Percentiles rank a stretch among this genome's conserved stretches.
These are phyloP conservation scores for Yueomyces sinensis DNA, from an alignment of 805 yeast genomes.

Conservation along the genomic window DNA sequence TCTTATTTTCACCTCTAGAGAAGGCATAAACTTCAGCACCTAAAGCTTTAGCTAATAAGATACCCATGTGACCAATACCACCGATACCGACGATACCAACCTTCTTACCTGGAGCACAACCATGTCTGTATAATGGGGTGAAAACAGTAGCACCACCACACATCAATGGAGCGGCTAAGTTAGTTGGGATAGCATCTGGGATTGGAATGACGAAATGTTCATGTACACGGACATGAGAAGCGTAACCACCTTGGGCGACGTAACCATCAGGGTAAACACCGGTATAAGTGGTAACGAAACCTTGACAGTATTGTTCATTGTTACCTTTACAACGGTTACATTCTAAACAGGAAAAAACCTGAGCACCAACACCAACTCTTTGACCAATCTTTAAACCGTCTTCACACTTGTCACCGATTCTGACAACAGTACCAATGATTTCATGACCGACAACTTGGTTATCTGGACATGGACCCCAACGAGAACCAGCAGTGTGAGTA, in stretches of 20 bases:
- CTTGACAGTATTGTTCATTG: conserved; percentile 45
- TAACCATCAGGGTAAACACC: conserved; percentile 33
- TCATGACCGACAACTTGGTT: conserved; percentile 53
- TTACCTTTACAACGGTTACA: conserved; percentile 46
- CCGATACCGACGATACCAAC: no score
- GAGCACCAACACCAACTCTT: conserved; percentile 69
- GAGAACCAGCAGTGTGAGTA: conserved; percentile 12
- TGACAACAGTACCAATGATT: conserved; percentile 44
- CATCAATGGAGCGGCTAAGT: conserved; percentile 54
- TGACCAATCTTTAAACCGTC: conserved; percentile 46
- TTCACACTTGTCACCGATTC: conserved; percentile 42
- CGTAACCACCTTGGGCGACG: conserved; percentile 51
- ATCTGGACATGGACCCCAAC: conserved; percentile 11
- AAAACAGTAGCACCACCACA: conserved; percentile 70
- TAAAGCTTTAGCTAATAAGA: conserved; percentile 41
- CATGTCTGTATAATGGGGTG: conserved; percentile 48
- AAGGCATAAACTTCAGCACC: conserved; percentile 49
- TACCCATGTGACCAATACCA: conserved; percentile 45
- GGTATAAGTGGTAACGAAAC: conserved; percentile 35
- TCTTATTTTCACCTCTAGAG: conserved; percentile 39
- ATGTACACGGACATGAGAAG: conserved; percentile 49
- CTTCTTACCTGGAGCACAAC: conserved; percentile 38
- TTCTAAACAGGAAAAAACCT: conserved; percentile 42
- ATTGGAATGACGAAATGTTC: conserved; percentile 52
- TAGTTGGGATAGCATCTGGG: conserved; percentile 40